A percentile compares a stretch with the other conserved stretches of the same genome.
phyloP scores from a whole-genome alignment of 176 grass and related monocot species.

The Triticum monococcum region DNA sequence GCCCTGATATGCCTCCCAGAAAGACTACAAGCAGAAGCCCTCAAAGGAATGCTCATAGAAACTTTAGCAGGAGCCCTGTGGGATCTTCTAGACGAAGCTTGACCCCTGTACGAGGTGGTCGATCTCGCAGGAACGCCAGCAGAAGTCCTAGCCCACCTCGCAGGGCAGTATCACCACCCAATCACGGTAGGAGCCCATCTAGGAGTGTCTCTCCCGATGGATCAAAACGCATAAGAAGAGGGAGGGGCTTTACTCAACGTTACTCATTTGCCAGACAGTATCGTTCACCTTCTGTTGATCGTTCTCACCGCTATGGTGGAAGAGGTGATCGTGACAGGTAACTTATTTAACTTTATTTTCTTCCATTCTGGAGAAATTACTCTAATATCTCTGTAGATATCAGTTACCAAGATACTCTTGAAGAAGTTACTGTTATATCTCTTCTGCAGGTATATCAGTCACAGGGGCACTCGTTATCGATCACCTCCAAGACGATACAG shows the following conservation, averaged over 20 bases:
- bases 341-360: constrained; percentile 12
- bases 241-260: constrained; percentile 84
- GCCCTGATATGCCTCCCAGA: constrained; percentile 43
- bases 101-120: constrained; percentile 64
- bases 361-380: background rate
- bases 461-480: constrained; percentile 58
- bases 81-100: constrained; percentile 61
- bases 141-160: constrained; percentile 64
- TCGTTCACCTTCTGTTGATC: constrained; percentile 80
- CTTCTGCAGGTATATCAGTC: constrained; percentile 47
- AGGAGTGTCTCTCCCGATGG: constrained; percentile 86
- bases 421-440: background rate
- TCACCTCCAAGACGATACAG: constrained; percentile 88
- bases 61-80: constrained; percentile 69
- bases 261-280: constrained; percentile 98
- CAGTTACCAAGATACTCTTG: constrained; percentile 55
- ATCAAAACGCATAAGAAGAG: constrained; percentile 84
- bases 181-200: constrained; percentile 78
- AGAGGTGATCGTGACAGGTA: constrained; percentile 82
- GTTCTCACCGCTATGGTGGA: constrained; percentile 69
- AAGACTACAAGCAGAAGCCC: constrained; percentile 65
- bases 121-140: constrained; percentile 58
- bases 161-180: constrained; percentile 60
- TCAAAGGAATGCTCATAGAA: constrained; percentile 43
- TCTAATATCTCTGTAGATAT: constrained; percentile 25